Conservation (phyloP, 2,329 filamentous ascomycete genomes). For the Curvularia sp. region DNA sequence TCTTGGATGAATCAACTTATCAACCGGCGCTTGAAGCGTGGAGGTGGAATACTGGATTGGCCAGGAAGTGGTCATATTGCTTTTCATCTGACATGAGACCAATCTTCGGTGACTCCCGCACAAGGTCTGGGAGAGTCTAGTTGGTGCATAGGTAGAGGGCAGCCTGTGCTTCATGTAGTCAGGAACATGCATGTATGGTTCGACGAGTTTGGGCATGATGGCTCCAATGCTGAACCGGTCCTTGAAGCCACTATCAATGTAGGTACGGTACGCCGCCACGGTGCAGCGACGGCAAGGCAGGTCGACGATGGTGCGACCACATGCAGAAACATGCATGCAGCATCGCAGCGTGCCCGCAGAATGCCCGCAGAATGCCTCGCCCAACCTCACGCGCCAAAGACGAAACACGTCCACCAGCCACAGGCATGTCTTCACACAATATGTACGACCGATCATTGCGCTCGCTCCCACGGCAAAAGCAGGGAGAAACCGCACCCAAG, state of each 20-base stretch:
- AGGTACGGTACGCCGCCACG: no score
- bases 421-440: background rate
- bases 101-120: background rate
- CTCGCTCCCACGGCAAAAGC: slow-evolving; percentile 59
- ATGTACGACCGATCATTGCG: slow-evolving; percentile 67
- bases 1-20: background rate
- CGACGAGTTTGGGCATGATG: background rate
- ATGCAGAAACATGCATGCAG: background rate
- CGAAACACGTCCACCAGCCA: background rate
- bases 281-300: background rate
- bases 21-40: background rate
- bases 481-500: slow-evolving; percentile 65
- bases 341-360: background rate
- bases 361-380: no score
- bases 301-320: background rate
- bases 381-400: background rate
- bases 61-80: background rate
- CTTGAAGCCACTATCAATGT: background rate
- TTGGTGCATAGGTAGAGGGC: background rate
- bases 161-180: background rate
- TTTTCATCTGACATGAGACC: background rate
- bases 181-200: no score
- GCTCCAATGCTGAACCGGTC: background rate
- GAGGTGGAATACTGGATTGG: background rate
- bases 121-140: background rate